phyloP scores from a whole-genome alignment of 23 red algal species.

The Cyanidium caldarium region DNA sequence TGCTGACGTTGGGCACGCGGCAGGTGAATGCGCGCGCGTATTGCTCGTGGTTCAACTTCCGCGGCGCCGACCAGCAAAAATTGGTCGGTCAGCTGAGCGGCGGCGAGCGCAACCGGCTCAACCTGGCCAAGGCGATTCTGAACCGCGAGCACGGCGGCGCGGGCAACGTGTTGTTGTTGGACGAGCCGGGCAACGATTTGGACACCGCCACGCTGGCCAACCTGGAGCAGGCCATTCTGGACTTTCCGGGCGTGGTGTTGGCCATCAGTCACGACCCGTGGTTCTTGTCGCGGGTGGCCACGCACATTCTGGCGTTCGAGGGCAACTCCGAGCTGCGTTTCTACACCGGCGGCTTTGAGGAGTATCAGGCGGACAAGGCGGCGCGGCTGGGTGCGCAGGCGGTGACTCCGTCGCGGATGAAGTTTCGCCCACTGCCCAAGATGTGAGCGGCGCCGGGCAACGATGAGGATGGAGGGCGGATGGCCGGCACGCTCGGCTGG shows the following conservation, averaged over 20 bases:
- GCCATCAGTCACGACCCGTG: slow-evolving; percentile 62
- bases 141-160: slow-evolving; percentile 20
- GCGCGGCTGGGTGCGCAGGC: slow-evolving; percentile 24
- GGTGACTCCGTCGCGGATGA: slow-evolving; percentile 31
- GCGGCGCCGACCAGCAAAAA: slow-evolving; percentile 63
- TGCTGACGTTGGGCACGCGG: slow-evolving; percentile 19
- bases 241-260: slow-evolving; percentile 61
- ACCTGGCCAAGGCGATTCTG: slow-evolving; percentile 51
- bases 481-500: no score
- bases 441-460: not conserved
- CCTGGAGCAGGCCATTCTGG: slow-evolving; percentile 62
- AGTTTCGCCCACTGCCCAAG: slow-evolving; percentile 20
- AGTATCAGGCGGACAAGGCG: slow-evolving; percentile 37
- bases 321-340: slow-evolving; percentile 60
- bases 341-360: slow-evolving; percentile 58
- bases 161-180: slow-evolving; percentile 65
- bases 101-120: slow-evolving; percentile 55
- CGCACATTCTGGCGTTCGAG: slow-evolving; percentile 88
- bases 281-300: slow-evolving; percentile 54
- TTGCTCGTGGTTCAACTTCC: slow-evolving; percentile 86
- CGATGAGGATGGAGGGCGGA: no score
- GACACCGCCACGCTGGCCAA: slow-evolving; percentile 45
- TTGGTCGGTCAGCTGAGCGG: slow-evolving; percentile 44
- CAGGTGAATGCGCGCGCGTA: slow-evolving; percentile 57
- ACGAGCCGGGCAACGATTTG: slow-evolving; percentile 65